phyloP scores from a whole-genome alignment of 495 filamentous ascomycete species.

The Penicillium maclennaniae region DNA sequence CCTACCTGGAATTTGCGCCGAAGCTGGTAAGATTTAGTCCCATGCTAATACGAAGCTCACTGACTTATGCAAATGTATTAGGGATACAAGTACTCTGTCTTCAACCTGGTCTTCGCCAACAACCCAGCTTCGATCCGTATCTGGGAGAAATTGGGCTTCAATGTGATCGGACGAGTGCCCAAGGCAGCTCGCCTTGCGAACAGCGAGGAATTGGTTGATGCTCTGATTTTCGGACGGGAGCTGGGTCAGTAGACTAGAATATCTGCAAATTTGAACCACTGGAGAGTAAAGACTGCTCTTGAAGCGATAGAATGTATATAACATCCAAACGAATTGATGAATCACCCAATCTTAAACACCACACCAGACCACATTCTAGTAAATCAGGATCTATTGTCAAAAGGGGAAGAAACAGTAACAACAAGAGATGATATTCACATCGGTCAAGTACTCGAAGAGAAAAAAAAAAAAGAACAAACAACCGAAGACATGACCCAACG shows the following conservation, averaged over 20 bases:
- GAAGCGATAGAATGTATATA: conserved; percentile 1
- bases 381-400: conserved; percentile 1
- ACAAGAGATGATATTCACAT: conserved; percentile 23
- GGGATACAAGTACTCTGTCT: conserved; percentile 94
- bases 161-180: conserved; percentile 80
- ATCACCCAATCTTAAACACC: background rate
- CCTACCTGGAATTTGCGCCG: conserved; percentile 89
- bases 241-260: conserved; percentile 18
- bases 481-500: conserved; percentile 18
- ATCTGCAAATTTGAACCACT: background rate
- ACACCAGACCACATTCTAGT: background rate
- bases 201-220: conserved; percentile 43
- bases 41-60: too few species aligned
- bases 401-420: conserved; percentile 4
- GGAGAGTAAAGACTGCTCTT: background rate
- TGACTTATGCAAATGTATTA: conserved; percentile 19
- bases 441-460: too few species aligned
- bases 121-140: conserved; percentile 91
- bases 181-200: conserved; percentile 39
- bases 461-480: conserved; percentile 13
- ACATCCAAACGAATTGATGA: conserved; percentile 6
- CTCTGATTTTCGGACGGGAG: conserved; percentile 44
- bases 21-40: conserved; percentile 56
- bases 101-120: conserved; percentile 98
- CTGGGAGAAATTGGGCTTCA: conserved; percentile 95